phyloP scores from a whole-genome alignment of 768 basidiomycete species.

The Daedaleopsis sinensis region DNA sequence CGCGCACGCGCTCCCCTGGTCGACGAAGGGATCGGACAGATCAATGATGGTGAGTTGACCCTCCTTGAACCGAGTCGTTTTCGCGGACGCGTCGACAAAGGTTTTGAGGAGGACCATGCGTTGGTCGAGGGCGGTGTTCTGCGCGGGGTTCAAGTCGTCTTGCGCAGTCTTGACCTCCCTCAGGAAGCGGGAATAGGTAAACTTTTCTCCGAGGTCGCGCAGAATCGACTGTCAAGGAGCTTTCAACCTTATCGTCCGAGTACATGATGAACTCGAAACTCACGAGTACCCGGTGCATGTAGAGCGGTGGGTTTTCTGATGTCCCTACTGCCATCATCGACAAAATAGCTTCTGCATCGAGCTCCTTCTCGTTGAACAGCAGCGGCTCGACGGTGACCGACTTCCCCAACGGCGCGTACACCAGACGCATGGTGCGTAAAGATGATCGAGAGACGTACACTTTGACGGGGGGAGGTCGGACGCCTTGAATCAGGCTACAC shows the following conservation, averaged over 20 bases:
- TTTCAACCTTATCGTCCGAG: background rate
- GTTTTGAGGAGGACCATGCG: conserved; percentile 62
- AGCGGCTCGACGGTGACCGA: conserved; percentile 58
- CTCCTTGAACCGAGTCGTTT: conserved; percentile 43
- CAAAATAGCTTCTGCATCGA: conserved; percentile 69
- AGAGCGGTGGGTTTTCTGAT: conserved; percentile 63
- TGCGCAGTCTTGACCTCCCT: conserved; percentile 47
- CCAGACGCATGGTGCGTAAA: conserved; percentile 34
- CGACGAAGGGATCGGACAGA: conserved; percentile 74
- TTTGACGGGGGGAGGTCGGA: conserved; percentile 37
- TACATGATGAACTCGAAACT: conserved; percentile 20
- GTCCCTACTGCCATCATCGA: conserved; percentile 76
- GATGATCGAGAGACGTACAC: conserved; percentile 55
- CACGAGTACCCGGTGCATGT: conserved; percentile 71
- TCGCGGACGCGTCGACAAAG: conserved; percentile 46
- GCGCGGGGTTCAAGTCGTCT: conserved; percentile 56
- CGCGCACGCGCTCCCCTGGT: conserved; percentile 65
- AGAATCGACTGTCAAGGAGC: conserved; percentile 51
- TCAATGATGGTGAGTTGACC: conserved; percentile 72
- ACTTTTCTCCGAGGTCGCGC: conserved; percentile 63
- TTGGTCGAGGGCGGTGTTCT: conserved; percentile 60
- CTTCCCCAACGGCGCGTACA: conserved; percentile 29
- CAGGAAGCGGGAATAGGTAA: conserved; percentile 54
- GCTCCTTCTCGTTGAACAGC: conserved; percentile 56
- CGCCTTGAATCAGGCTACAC: conserved; percentile 61